Evolutionary conservation across 2,329 filamentous ascomycete species (phyloP).

Genomic region (Daldinia sp.): DNA sequence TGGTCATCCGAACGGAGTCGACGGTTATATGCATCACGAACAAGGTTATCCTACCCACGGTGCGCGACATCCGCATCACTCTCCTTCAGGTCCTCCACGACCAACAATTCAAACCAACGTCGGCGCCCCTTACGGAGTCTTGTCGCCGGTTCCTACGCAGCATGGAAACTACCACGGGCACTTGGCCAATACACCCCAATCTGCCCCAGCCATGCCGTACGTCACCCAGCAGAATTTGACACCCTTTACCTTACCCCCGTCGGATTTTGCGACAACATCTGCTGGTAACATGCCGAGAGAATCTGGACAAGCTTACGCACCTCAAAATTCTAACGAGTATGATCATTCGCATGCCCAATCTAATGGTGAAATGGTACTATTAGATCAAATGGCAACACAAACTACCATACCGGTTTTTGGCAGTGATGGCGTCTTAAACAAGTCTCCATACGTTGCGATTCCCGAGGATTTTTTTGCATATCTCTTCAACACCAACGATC

Average conservation of each 20-base stretch:
- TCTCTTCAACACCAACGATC: constrained; percentile 75
- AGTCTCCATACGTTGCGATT: constrained; percentile 84
- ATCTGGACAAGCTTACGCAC: constrained; percentile 50
- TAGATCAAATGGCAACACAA: constrained; percentile 69
- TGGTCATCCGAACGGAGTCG: constrained; percentile 50
- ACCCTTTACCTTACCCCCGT: constrained; percentile 68
- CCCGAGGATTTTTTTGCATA: constrained; percentile 88
- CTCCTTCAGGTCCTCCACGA: constrained; percentile 54
- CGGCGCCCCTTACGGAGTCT: constrained; percentile 58
- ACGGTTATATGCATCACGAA: constrained; percentile 55
- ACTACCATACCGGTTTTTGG: constrained; percentile 88
- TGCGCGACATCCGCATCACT: constrained; percentile 50
- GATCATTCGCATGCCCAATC: constrained; percentile 55
- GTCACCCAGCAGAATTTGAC: constrained; percentile 69
- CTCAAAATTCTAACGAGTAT: constrained; percentile 55
- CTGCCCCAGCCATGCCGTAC: constrained; percentile 55
- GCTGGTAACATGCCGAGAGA: constrained; percentile 49
- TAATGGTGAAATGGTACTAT: constrained; percentile 63
- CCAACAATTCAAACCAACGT: constrained; percentile 57
- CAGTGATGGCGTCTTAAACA: constrained; percentile 77
- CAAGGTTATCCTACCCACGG: constrained; percentile 47
- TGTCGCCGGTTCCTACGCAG: constrained; percentile 62
- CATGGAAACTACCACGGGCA: constrained; percentile 57
- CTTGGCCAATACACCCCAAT: constrained; percentile 56
- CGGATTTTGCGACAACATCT: constrained; percentile 61